Conservation (phyloP, 805 yeast genomes). For the Nakazawaea wyomingensis region DNA sequence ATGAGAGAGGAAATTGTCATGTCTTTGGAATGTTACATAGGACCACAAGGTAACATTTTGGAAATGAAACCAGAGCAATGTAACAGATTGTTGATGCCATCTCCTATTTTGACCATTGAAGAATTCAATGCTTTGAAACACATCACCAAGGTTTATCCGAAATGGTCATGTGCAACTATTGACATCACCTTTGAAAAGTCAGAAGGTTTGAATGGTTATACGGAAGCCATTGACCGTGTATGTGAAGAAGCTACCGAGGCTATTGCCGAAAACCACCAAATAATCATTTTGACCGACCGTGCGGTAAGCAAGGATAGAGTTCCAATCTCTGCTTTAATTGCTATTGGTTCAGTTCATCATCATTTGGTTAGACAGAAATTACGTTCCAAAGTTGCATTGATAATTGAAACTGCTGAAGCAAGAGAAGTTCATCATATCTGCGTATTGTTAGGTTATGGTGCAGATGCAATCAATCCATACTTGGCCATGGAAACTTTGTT, state of each 20-base stretch:
- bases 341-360: conserved; percentile 97
- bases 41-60: conserved; percentile 95
- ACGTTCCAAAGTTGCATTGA: conserved; percentile 89
- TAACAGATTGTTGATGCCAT: conserved; percentile 73
- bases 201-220: conserved; percentile 84
- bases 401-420: conserved; percentile 94
- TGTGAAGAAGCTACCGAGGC: conserved; percentile 86
- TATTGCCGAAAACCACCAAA: conserved; percentile 66
- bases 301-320: conserved; percentile 53
- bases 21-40: conserved; percentile 95
- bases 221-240: conserved; percentile 76
- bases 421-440: conserved; percentile 96
- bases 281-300: conserved; percentile 75
- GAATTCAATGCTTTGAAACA: conserved; percentile 74
- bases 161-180: conserved; percentile 77
- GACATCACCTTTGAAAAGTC: conserved; percentile 84
- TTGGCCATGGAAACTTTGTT: conserved; percentile 84
- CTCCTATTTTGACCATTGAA: conserved; percentile 73
- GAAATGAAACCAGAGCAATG: conserved; percentile 93
- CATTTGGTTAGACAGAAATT: conserved; percentile 93
- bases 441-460: conserved; percentile 94
- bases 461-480: conserved; percentile 93
- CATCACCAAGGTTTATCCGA: conserved; percentile 71
- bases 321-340: conserved; percentile 81
- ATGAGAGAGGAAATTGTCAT: conserved; percentile 94